Evolutionary conservation across 2,329 filamentous ascomycete species (phyloP).

Genomic region (Scopulariopsis brevicaulis): DNA sequence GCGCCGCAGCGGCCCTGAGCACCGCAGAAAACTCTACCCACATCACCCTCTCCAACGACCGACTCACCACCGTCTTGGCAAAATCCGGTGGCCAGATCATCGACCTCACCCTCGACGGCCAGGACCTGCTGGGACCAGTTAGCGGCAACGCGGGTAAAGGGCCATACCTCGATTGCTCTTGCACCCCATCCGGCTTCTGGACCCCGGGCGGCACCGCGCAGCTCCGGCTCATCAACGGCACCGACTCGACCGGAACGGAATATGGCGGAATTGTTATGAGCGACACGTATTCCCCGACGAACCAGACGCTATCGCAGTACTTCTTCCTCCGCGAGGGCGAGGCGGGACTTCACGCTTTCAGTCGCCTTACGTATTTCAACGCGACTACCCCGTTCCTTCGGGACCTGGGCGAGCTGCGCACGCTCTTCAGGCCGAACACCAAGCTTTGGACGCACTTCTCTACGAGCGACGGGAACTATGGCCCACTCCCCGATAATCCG

Average conservation of each 20-base stretch:
- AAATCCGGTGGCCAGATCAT: constrained; percentile 24
- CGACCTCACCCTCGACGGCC: constrained; percentile 21
- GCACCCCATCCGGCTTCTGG: constrained; percentile 45
- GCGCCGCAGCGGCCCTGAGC: constrained; percentile 14
- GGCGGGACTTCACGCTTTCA: constrained; percentile 51
- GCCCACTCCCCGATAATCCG: constrained; percentile 30
- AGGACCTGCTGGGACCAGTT: constrained; percentile 36
- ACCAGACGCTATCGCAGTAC: constrained; percentile 50
- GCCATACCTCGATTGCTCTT: constrained; percentile 54
- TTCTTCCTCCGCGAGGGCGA: constrained; percentile 53
- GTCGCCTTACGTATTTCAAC: constrained; percentile 48
- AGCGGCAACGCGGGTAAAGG: constrained; percentile 30
- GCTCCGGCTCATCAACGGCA: constrained; percentile 32
- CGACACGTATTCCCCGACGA: constrained; percentile 44
- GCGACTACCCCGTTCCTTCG: constrained; percentile 41
- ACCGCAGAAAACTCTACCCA: constrained; percentile 21
- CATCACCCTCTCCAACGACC: constrained; percentile 24
- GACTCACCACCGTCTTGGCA: constrained; percentile 22
- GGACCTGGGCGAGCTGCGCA: constrained; percentile 49
- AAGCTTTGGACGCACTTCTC: constrained; percentile 50
- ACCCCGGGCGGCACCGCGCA: constrained; percentile 40
- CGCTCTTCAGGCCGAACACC: constrained; percentile 47
- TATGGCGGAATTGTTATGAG: constrained; percentile 50
- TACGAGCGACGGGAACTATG: constrained; percentile 43
- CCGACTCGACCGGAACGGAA: constrained; percentile 31